Conservation (phyloP, 2,329 filamentous ascomycete species). For the Cordyceps cateniannulata region DNA sequence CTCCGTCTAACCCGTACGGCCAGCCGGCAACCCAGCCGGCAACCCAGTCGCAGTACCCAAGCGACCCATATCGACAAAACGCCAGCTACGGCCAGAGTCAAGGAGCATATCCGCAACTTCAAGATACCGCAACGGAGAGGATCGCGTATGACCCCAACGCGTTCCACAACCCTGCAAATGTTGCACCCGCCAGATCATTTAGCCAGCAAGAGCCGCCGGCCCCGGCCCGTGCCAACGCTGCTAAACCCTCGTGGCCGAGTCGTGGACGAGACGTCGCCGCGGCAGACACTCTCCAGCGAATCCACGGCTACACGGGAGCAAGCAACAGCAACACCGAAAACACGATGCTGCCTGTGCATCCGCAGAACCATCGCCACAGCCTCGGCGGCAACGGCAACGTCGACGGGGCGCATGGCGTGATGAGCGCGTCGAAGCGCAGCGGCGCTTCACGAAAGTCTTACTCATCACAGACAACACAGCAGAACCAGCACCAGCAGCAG, state of each 20-base stretch:
- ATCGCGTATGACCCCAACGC: constrained; percentile 3
- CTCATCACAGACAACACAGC: background rate
- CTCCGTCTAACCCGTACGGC: background rate
- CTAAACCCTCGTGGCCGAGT: background rate
- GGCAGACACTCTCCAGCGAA: background rate
- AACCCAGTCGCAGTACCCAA: background rate
- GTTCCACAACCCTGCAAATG: background rate
- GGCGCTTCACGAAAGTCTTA: background rate
- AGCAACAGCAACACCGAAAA: background rate
- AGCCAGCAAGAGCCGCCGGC: background rate
- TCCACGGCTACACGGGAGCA: background rate
- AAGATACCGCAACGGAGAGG: background rate
- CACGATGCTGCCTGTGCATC: background rate
- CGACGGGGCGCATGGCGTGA: background rate
- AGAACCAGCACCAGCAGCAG: background rate
- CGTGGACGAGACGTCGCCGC: background rate
- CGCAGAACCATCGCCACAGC: background rate
- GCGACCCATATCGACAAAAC: constrained; percentile 2
- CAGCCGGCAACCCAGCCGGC: background rate
- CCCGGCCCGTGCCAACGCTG: background rate
- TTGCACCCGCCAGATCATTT: background rate
- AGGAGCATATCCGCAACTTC: constrained; percentile 1
- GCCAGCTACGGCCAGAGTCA: background rate
- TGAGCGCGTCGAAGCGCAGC: background rate
- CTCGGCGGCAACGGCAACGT: background rate